phyloP scores from a whole-genome alignment of 2,329 filamentous ascomycete species.

The Akanthomyces uredinophilus region DNA sequence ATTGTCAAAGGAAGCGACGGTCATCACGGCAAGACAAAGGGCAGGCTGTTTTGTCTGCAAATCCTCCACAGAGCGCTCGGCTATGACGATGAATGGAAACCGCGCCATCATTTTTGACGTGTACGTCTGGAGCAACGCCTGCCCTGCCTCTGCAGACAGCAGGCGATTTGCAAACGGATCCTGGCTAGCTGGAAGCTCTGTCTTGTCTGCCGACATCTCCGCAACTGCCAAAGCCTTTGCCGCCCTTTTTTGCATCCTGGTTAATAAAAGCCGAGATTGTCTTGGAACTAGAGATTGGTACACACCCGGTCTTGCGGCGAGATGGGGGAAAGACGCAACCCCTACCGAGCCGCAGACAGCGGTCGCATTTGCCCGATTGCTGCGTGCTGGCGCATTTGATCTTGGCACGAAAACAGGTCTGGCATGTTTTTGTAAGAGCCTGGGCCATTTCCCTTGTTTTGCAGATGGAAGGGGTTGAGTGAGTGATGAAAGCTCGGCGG shows the following conservation, averaged over 20 bases:
- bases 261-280: not conserved
- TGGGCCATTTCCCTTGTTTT: too few relatives aligned
- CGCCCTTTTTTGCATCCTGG: not conserved
- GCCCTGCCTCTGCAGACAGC: constrained; percentile 21
- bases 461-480: too few relatives aligned
- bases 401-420: constrained; percentile 31
- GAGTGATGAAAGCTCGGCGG: too few relatives aligned
- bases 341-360: constrained; percentile 30
- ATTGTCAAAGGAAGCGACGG: constrained; percentile 21
- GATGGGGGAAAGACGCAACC: constrained; percentile 28
- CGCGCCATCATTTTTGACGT: constrained; percentile 22
- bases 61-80: constrained; percentile 18
- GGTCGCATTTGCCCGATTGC: constrained; percentile 28
- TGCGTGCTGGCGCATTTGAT: constrained; percentile 31
- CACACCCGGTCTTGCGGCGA: constrained; percentile 20
- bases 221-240: too few relatives aligned
- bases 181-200: too few relatives aligned
- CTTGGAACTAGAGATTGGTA: too few relatives aligned
- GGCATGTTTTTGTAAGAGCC: constrained; percentile 25
- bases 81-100: constrained; percentile 27
- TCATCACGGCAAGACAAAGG: constrained; percentile 26
- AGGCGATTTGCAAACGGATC: constrained; percentile 22
- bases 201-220: too few relatives aligned
- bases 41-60: constrained; percentile 22
- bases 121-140: constrained; percentile 24